Percentiles rank a stretch among this genome's conserved stretches.
Evolutionary conservation across 306 rosid species (phyloP).

Genomic region (Gastrolobium bilobum): DNA sequence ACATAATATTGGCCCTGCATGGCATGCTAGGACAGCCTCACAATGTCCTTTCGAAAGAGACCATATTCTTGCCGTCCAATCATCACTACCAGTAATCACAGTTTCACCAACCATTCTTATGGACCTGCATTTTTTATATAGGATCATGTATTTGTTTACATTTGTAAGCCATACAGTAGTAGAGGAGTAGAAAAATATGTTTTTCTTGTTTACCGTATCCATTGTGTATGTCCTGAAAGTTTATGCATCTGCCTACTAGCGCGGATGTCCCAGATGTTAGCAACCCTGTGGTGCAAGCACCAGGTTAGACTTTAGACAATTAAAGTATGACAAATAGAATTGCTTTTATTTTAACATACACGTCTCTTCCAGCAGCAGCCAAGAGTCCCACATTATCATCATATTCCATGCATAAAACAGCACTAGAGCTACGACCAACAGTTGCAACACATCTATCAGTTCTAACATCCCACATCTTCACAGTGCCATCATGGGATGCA

Average conservation of each 20-base stretch:
- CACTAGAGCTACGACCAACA: slow-evolving; percentile 98
- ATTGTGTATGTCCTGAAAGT: slow-evolving; percentile 92
- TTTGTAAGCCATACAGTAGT: slow-evolving; percentile 15
- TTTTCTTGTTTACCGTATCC: slow-evolving; percentile 78
- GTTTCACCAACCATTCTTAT: slow-evolving; percentile 97
- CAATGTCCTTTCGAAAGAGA: slow-evolving; percentile 94
- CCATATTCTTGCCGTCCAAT: slow-evolving; percentile 99
- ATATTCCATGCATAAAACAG: slow-evolving; percentile 95
- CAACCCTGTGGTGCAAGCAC: slow-evolving; percentile 67
- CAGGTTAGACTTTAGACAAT: slow-evolving; percentile 46
- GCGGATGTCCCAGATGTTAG: slow-evolving; percentile 96
- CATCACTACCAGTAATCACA: slow-evolving; percentile 95
- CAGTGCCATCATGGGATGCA: slow-evolving; percentile 96
- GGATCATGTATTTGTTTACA: slow-evolving; percentile 36
- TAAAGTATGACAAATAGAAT: slow-evolving; percentile 17
- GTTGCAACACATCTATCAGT: slow-evolving; percentile 99
- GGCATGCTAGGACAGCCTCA: slow-evolving; percentile 99
- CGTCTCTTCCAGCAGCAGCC: slow-evolving; percentile 97
- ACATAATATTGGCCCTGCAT: slow-evolving; percentile 92
- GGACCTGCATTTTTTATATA: slow-evolving; percentile 71
- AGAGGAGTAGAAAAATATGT: slow-evolving; percentile 34
- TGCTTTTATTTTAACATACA: slow-evolving; percentile 62
- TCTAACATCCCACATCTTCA: slow-evolving; percentile 99
- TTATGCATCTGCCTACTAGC: slow-evolving; percentile 94
- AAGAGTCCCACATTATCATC: slow-evolving; percentile 94